Evolutionary conservation across 2,329 filamentous ascomycete species (phyloP), one percentile per base, ranked within the genome.

Genomic region (Atkinsonella texensis): DNA sequence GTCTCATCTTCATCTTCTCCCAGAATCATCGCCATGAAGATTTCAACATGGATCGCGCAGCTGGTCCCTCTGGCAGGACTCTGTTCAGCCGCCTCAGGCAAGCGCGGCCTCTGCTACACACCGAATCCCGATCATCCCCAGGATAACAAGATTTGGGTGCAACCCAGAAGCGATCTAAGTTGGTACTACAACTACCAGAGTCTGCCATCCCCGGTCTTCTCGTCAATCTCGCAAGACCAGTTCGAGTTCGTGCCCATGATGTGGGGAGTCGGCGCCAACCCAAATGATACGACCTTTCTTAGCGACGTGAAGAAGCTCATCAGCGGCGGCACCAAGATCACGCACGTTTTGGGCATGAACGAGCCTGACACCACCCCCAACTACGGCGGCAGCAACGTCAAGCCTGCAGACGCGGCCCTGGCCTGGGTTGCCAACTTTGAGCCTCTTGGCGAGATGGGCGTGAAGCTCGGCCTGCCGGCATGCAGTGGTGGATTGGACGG

Each of bases 161-260:
- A 71, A 43, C 49, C 70, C 6, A 73, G 71, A 39, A 79, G 76
- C 17, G 77, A 81, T 42, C 68, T 91, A 51, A 84, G 81, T 3
- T 93, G 87, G 87, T 93, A 93, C 73, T 93, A 91, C 75, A 91
- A 90, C 71, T 93, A 90, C 66, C 67, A 69, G 28, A 61, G 72
- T 18, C 62, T 65, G 3, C 85, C 86, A 1, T 79, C 81, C 0
- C 55, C 73, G 0, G 69, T 69, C 42, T 83, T 75, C 62, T 57
- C 65, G 41, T 65, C 72, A 48, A 60, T 73, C 32, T 59, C 74
- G 0, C 77, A 83, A 58, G 68, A 71, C 13, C 65, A 74, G 13
- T 79, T 91, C 58, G 75, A 87, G 64, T 93, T 88, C 65, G 81
- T 91, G 1, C 87, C 87, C 48, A 89, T 89, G 86, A 77, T 89